Conservation (phyloP, 2,329 filamentous ascomycete genomes). For the Dothideomycetes sp. region DNA sequence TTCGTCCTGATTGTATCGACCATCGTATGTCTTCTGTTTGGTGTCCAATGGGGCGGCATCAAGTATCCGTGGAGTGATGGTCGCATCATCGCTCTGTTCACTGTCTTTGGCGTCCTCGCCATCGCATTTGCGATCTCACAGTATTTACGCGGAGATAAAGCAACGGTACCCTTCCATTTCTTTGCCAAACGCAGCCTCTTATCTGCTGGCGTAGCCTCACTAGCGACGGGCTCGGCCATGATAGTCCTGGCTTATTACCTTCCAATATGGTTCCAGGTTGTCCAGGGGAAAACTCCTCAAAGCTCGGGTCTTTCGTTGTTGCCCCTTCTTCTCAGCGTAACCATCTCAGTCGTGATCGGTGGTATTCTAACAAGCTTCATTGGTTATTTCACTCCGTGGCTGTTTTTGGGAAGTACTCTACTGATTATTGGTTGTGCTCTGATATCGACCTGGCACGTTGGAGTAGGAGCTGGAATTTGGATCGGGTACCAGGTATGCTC, state of each 20-base stretch:
- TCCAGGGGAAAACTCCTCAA: constrained; percentile 35
- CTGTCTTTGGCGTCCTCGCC: constrained; percentile 4
- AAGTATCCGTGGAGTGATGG: constrained; percentile 27
- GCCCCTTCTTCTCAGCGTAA: constrained; percentile 33
- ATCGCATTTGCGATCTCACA: constrained; percentile 8
- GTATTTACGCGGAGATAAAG: constrained; percentile 15
- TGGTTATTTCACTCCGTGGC: constrained; percentile 39
- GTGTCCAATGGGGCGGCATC: constrained; percentile 38
- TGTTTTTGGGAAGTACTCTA: constrained; percentile 30
- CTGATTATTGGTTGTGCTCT: constrained; percentile 36
- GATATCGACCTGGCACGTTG: constrained; percentile 20
- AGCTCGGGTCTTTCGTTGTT: constrained; percentile 31
- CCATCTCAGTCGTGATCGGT: constrained; percentile 30
- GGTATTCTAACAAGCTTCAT: constrained; percentile 29
- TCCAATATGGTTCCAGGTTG: constrained; percentile 29
- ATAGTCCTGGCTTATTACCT: constrained; percentile 34
- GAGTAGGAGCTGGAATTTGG: constrained; percentile 14
- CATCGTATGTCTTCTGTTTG: constrained; percentile 33
- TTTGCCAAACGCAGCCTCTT: constrained; percentile 26
- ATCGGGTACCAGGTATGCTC: constrained; percentile 17
- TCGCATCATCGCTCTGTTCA: constrained; percentile 16
- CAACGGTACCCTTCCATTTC: constrained; percentile 20
- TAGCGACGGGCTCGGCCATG: constrained; percentile 34
- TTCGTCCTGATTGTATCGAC: background rate
- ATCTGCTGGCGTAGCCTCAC: constrained; percentile 15